Evolutionary conservation across 2,329 filamentous ascomycete genomes (phyloP).

Genomic region (Ophiostoma sp.): DNA sequence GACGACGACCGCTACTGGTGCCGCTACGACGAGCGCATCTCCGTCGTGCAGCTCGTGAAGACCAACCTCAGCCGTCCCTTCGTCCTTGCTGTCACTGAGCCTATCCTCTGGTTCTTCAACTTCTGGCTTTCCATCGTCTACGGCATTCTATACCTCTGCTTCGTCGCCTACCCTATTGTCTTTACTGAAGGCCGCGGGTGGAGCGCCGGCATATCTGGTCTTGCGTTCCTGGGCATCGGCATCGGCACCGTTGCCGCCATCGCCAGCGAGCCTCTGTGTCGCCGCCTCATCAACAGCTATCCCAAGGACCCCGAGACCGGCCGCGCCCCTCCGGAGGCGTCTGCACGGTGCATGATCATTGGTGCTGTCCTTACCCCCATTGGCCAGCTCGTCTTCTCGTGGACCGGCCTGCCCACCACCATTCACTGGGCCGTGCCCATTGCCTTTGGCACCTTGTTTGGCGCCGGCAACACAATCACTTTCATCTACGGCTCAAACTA

Average conservation of each 20-base stretch:
- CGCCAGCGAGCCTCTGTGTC: slow-evolving; percentile 62
- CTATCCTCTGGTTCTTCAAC: slow-evolving; percentile 69
- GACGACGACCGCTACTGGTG: slow-evolving; percentile 70
- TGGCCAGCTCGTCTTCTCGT: slow-evolving; percentile 80
- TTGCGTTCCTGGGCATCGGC: slow-evolving; percentile 71
- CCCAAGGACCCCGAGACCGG: slow-evolving; percentile 69
- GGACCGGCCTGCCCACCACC: slow-evolving; percentile 71
- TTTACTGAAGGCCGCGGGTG: slow-evolving; percentile 71
- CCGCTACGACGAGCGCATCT: slow-evolving; percentile 67
- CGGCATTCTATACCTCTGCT: slow-evolving; percentile 77
- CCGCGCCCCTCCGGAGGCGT: slow-evolving; percentile 69
- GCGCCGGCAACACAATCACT: slow-evolving; percentile 64
- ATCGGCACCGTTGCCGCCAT: slow-evolving; percentile 59
- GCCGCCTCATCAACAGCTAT: slow-evolving; percentile 71
- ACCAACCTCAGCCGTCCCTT: slow-evolving; percentile 74
- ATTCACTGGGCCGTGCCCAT: slow-evolving; percentile 78
- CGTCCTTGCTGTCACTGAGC: slow-evolving; percentile 70
- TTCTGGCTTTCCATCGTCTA: slow-evolving; percentile 75
- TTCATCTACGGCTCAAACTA: slow-evolving; percentile 79
- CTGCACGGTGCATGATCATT: slow-evolving; percentile 72
- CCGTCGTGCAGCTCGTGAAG: slow-evolving; percentile 62
- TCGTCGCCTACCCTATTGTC: slow-evolving; percentile 83
- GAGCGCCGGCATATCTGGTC: slow-evolving; percentile 64
- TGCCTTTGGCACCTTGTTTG: slow-evolving; percentile 69
- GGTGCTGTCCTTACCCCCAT: slow-evolving; percentile 67